Conservation (phyloP, 352 stramenopile genomes). For the Globisporangium nagaii region DNA sequence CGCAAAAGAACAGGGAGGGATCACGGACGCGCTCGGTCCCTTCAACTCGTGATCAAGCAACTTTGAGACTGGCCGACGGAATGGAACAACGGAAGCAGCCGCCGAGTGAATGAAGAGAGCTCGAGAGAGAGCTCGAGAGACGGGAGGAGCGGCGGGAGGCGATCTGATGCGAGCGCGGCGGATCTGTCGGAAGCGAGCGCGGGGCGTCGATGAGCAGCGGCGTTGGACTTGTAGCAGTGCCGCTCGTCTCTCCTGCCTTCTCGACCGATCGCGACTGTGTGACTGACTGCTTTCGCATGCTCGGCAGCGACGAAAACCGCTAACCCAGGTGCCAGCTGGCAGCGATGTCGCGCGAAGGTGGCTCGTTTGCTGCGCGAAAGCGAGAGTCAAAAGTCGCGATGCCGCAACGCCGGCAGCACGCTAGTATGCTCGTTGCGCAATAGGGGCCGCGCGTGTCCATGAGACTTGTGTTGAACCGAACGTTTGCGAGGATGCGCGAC, state of each 20-base stretch:
- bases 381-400: not conserved
- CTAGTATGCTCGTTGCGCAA: too few species aligned
- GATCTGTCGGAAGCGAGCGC: too few species aligned
- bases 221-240: slow-evolving; percentile 1
- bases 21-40: not conserved
- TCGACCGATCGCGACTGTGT: not conserved
- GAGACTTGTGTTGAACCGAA: slow-evolving; percentile 7
- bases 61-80: not conserved
- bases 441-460: slow-evolving; percentile 2
- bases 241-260: slow-evolving; percentile 1
- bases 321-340: not conserved
- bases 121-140: not conserved
- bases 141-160: not conserved
- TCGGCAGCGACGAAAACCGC: not conserved
- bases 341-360: not conserved
- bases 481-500: not conserved
- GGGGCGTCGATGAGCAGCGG: too few species aligned
- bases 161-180: not conserved
- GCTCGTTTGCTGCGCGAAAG: not conserved
- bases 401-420: too few species aligned
- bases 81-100: not conserved
- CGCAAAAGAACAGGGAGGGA: too few species aligned
- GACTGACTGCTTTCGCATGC: slow-evolving; percentile 3
- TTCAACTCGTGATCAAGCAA: not conserved
- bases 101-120: not conserved